These are phyloP conservation scores for Lepidopterella palustris DNA, from an alignment of 495 filamentous ascomycete species.

Conservation along the genomic window DNA sequence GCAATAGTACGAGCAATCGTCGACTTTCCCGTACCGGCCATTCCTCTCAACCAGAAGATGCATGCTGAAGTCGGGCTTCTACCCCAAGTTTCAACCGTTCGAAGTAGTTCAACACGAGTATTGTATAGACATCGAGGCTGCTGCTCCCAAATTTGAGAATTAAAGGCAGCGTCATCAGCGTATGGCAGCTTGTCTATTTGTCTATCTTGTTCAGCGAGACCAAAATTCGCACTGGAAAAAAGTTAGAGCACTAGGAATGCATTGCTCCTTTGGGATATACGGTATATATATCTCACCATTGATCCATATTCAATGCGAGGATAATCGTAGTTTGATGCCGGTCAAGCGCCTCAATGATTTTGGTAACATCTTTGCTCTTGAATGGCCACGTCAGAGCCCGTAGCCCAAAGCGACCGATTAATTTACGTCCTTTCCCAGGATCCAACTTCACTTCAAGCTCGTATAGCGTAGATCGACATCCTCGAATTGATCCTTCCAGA, in stretches of 20 bases:
- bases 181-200: not conserved
- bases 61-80: not conserved
- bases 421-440: not conserved
- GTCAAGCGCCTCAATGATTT: not conserved
- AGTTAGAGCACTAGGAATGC: not conserved
- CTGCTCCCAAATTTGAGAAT: constrained; percentile 11
- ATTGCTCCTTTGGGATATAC: not conserved
- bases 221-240: not conserved
- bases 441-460: not conserved
- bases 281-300: not conserved
- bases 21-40: constrained; percentile 1
- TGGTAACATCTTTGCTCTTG: not conserved
- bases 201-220: not conserved
- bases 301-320: not conserved
- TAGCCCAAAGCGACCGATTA: not conserved
- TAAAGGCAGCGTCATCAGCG: constrained; percentile 12
- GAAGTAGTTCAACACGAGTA: constrained; percentile 20
- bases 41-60: constrained; percentile 36
- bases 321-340: not conserved
- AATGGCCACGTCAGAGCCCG: not conserved
- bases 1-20: not conserved
- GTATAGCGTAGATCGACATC: not conserved
- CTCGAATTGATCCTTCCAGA: not conserved
- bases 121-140: constrained; percentile 11
- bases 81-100: constrained; percentile 9